Evolutionary conservation across 805 yeast species (phyloP), one percentile per base, ranked within the genome.

Genomic region (Ogataea henricii): DNA sequence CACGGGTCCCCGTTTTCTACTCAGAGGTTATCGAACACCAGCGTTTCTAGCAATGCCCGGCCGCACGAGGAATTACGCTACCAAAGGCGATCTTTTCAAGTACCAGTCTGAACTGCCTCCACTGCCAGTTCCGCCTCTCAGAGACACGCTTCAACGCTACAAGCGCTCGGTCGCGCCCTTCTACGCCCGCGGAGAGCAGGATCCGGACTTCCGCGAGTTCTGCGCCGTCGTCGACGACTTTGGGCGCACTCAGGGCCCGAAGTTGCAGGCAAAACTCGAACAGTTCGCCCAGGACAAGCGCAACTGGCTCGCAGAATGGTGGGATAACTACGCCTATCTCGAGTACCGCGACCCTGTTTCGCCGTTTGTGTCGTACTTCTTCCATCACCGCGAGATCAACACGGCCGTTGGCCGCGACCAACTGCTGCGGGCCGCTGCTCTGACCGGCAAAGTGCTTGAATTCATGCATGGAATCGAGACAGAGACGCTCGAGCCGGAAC

Each of bases 241-340:
- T 58, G 68, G 79, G 30, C 65, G 68, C 23, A 70, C 82, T 22
- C 80, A 82, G 30, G 89, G 89, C 6, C 72, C 73, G 38, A 89
- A 94, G 14, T 77, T 92, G 52, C 98, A 92, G 64, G 55, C 72
- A 47, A 77, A 91, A 51, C 76, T 92, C 45, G 62, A 67, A 30
- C 70, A 75, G 21, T 80, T 81, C 56, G 84, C 92, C 23, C 58
- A 69, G 25, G 69, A 62, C 45, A 73, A 70, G 47, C 84, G 89
- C 63, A 92, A 92, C 67, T 92, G 99, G 99, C 76, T 92, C 60
- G 79, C 87, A 40, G 85, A 81, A 51, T 89, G 85, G 77, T 92
- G 99, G 99, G 96, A 92, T 67, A 86, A 87, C 59, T 88, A 87
- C 57, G 96, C 97, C 17, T 92, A 92, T 69, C 74, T 92, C 73